Percentiles rank a stretch among this genome's conserved stretches.
Conservation (phyloP, 371 early-diverging fungal species). For the Mucor ambiguus region DNA sequence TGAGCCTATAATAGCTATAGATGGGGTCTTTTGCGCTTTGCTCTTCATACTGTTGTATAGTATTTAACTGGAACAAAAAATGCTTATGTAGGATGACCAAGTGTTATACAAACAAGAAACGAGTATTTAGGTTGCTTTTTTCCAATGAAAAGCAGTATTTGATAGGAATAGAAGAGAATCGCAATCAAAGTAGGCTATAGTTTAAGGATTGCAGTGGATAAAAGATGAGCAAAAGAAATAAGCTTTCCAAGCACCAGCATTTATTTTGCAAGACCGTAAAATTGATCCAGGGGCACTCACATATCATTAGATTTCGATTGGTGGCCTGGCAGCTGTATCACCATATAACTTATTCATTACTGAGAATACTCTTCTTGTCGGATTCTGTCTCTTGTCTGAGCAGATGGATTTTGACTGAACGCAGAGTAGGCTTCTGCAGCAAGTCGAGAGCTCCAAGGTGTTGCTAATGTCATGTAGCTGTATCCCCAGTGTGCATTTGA, state of each 20-base stretch:
- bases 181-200: background rate
- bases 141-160: background rate
- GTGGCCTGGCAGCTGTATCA: background rate
- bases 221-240: background rate
- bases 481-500: constrained; percentile 20
- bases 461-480: constrained; percentile 30
- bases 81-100: background rate
- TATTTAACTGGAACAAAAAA: background rate
- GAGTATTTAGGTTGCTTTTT: background rate
- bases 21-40: background rate
- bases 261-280: no score
- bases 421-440: constrained; percentile 31
- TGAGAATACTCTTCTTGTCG: constrained; percentile 4
- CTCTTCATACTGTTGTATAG: background rate
- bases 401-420: constrained; percentile 25
- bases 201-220: background rate
- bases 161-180: background rate
- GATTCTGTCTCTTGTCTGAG: constrained; percentile 16
- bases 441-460: constrained; percentile 30
- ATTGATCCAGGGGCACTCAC: background rate
- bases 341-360: background rate
- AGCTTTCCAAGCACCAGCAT: background rate
- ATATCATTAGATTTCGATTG: background rate
- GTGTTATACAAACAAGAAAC: background rate
- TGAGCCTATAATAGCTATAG: constrained; percentile 1